A percentile compares a stretch with the other conserved stretches of the same genome.
Evolutionary conservation across 2,329 filamentous ascomycete genomes (phyloP).

Genomic region (Dothistroma pini): DNA sequence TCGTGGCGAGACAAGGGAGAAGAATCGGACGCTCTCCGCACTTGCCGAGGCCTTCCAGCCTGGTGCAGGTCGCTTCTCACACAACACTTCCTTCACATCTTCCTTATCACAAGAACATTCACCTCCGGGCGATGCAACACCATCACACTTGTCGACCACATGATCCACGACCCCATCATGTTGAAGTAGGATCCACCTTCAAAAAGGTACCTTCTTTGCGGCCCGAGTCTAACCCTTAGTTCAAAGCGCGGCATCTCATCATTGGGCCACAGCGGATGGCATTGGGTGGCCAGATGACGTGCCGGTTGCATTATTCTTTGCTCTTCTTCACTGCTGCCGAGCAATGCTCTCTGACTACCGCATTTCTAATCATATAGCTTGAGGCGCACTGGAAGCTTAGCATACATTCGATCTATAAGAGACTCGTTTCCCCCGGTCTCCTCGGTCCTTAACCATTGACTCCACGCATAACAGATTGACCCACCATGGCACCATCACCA

Average conservation of each 20-base stretch:
- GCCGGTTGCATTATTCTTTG: neutral
- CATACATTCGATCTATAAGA: neutral
- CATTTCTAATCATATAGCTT: constrained; percentile 3
- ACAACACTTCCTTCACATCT: too few relatives aligned
- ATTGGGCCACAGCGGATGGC: neutral
- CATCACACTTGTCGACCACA: neutral
- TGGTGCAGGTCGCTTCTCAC: too few relatives aligned
- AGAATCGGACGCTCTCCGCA: too few relatives aligned
- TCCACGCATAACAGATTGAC: neutral
- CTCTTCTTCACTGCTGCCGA: neutral
- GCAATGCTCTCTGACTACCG: neutral
- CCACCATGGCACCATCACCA: constrained; percentile 36
- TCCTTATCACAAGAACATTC: too few relatives aligned
- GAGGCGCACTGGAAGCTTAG: neutral
- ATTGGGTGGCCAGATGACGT: neutral
- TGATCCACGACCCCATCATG: neutral
- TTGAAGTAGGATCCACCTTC: neutral
- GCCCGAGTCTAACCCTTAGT: neutral
- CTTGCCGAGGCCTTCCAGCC: too few relatives aligned
- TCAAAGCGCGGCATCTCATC: neutral
- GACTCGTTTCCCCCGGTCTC: neutral
- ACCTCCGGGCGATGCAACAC: neutral
- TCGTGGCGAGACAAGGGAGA: too few relatives aligned
- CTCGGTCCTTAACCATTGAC: neutral
- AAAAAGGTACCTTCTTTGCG: neutral